A percentile compares a stretch with the other conserved stretches of the same genome.
Conservation (phyloP, 225 moss, liverwort and hornwort species). For the Marchantia polymorpha region DNA sequence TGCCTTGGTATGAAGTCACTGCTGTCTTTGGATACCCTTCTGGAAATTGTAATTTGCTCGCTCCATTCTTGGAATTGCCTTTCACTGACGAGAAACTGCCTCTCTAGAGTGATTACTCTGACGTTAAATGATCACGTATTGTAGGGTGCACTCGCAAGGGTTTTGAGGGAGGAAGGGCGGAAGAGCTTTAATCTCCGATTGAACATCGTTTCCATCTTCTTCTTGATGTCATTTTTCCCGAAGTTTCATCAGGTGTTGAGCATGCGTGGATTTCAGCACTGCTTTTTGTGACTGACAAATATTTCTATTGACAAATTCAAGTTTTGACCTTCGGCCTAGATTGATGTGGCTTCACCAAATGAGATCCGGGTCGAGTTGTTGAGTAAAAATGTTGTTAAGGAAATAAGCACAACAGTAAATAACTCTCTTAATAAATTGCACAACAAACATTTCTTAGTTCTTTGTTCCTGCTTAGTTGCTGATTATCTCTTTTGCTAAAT, state of each 20-base stretch:
- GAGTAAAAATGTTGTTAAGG: no score
- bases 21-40: background rate
- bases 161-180: conserved; percentile 49
- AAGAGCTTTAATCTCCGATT: conserved; percentile 50
- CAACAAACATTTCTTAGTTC: no score
- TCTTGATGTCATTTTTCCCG: conserved; percentile 51
- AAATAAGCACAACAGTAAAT: no score
- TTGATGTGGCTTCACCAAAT: background rate
- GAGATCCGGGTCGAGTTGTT: no score
- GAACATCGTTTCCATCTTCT: conserved; percentile 51
- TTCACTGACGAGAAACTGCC: background rate
- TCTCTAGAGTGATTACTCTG: background rate
- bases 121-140: background rate
- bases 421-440: no score
- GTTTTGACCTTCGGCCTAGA: background rate
- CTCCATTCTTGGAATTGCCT: background rate
- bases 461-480: background rate
- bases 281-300: background rate
- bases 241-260: conserved; percentile 49
- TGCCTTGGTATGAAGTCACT: conserved; percentile 32
- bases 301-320: background rate
- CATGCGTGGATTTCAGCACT: background rate
- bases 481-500: no score
- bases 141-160: conserved; percentile 53
- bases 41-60: background rate